These are phyloP conservation scores for Leavenworthia alabamica DNA, from an alignment of 345 rosid genomes.

Conservation along the genomic window DNA sequence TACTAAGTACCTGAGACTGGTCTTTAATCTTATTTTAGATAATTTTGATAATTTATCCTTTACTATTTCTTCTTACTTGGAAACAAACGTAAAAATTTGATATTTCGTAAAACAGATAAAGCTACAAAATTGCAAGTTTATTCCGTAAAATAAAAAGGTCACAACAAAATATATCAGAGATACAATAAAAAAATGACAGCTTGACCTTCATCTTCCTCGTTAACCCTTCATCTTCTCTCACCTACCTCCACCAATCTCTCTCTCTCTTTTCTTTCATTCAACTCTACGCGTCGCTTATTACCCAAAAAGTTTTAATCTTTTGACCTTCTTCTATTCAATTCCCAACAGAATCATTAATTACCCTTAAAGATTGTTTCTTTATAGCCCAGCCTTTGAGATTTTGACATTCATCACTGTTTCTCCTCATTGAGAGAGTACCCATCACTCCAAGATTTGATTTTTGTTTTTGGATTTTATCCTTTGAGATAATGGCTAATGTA, in stretches of 20 bases:
- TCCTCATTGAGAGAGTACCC: constrained; percentile 1
- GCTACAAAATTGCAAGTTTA: not conserved
- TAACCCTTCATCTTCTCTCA: constrained; percentile 25
- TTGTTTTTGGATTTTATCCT: constrained; percentile 24
- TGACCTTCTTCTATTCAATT: constrained; percentile 16
- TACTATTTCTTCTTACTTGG: not conserved
- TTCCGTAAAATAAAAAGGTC: not conserved
- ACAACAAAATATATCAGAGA: not conserved
- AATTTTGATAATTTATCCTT: too few relatives aligned
- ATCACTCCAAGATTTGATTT: constrained; percentile 29
- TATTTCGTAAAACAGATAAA: too few relatives aligned
- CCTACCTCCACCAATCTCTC: constrained; percentile 26
- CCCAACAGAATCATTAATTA: constrained; percentile 26
- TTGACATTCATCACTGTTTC: constrained; percentile 19
- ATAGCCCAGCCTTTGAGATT: constrained; percentile 30
- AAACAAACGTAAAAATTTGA: too few relatives aligned
- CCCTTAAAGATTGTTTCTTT: constrained; percentile 38
- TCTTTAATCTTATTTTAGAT: not conserved
- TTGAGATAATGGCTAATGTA: constrained; percentile 59
- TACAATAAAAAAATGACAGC: constrained; percentile 14
- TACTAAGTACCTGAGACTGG: not conserved
- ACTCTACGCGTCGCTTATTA: constrained; percentile 47
- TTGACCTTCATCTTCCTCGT: constrained; percentile 25
- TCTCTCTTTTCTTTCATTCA: constrained; percentile 61
- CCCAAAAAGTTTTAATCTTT: constrained; percentile 23